These are phyloP conservation scores for Fragaria ananassa DNA, from an alignment of 306 rosid genomes.

Conservation along the genomic window DNA sequence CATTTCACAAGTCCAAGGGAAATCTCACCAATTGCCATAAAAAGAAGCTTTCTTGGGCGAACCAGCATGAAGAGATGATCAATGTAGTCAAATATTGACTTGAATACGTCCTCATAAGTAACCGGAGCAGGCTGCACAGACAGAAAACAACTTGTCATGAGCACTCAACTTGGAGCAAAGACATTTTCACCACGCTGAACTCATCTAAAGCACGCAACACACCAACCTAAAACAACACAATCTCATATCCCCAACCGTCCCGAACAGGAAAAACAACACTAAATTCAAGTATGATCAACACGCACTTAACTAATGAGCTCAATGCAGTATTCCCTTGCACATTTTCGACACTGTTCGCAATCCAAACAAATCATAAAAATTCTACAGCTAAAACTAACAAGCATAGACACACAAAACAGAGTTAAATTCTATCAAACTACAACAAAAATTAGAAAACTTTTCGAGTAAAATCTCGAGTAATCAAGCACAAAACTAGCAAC, in stretches of 20 bases:
- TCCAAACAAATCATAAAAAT: neutral
- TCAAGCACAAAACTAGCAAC: neutral
- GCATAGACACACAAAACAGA: neutral
- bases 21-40: conserved; percentile 78
- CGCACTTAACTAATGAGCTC: neutral
- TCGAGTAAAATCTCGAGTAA: neutral
- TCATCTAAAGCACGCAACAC: neutral
- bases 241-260: no score
- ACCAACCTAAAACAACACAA: neutral
- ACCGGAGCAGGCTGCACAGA: conserved; percentile 78
- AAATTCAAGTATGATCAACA: neutral
- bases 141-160: conserved; percentile 9
- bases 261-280: no score
- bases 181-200: neutral
- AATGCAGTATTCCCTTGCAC: neutral
- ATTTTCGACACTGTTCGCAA: neutral
- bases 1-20: conserved; percentile 9
- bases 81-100: conserved; percentile 70
- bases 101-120: conserved; percentile 78
- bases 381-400: neutral
- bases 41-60: conserved; percentile 94
- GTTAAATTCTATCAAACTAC: neutral
- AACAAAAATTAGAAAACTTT: neutral
- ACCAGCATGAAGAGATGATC: conserved; percentile 87
- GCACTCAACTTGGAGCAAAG: neutral